Conservation (phyloP, 345 rosid genomes). For the Populus euphratica region DNA sequence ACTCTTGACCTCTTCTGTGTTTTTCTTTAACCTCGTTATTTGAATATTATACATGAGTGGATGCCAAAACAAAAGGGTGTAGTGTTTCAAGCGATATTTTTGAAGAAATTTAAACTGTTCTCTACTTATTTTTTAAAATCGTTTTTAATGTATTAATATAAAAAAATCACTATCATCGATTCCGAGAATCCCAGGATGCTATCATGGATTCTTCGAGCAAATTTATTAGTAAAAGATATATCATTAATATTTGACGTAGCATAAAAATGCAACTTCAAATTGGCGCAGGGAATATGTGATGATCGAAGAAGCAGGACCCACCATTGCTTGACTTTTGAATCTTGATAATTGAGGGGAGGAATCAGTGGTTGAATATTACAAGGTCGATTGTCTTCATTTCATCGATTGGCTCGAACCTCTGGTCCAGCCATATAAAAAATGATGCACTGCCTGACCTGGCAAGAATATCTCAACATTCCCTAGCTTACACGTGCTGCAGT, state of each 20-base stretch:
- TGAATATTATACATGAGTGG: too few relatives aligned
- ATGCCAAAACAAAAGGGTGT: too few relatives aligned
- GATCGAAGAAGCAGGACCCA: constrained; percentile 38
- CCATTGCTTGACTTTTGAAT: constrained; percentile 44
- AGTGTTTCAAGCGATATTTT: too few relatives aligned
- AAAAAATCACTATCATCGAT: too few relatives aligned
- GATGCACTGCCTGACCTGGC: not conserved
- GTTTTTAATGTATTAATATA: too few relatives aligned
- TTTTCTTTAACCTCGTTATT: too few relatives aligned
- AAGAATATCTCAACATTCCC: not conserved
- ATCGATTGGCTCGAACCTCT: not conserved
- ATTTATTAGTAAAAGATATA: not conserved
- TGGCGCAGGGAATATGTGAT: constrained; percentile 5
- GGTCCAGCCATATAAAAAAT: not conserved
- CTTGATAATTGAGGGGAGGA: constrained; percentile 19
- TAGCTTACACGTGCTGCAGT: not conserved
- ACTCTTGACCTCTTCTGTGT: too few relatives aligned
- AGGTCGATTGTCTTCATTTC: not conserved
- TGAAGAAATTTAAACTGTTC: too few relatives aligned
- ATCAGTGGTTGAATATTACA: constrained; percentile 12
- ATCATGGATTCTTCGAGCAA: not conserved
- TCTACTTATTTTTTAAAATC: too few relatives aligned
- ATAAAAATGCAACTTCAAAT: not conserved
- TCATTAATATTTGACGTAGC: not conserved
- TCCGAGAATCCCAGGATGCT: too few relatives aligned